A percentile compares a stretch with the other conserved stretches of the same genome.
Evolutionary conservation across 352 stramenopile genomes (phyloP).

Genomic region (Poterioochromonas sp.): DNA sequence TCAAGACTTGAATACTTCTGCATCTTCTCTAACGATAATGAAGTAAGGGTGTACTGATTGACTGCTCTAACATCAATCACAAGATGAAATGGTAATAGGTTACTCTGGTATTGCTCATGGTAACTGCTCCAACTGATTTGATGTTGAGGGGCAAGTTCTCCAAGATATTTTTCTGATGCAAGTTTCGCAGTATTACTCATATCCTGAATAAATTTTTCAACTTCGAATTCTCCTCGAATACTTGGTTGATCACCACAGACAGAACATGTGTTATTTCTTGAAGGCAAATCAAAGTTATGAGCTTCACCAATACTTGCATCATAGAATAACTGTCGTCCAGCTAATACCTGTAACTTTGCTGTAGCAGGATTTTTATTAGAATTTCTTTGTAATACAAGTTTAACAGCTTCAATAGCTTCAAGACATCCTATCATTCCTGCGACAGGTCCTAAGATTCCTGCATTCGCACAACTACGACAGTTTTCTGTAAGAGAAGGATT

Average conservation of each 20-base stretch:
- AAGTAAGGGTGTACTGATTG: no score
- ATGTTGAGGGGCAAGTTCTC: background rate
- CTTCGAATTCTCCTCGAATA: slow-evolving; percentile 56
- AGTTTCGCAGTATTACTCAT: background rate
- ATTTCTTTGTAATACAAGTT: slow-evolving; percentile 55
- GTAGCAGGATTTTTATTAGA: background rate
- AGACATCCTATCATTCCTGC: slow-evolving; percentile 74
- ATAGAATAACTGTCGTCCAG: slow-evolving; percentile 52
- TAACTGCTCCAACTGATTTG: background rate
- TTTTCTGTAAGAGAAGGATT: slow-evolving; percentile 54
- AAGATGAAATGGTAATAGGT: slow-evolving; percentile 29
- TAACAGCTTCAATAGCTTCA: slow-evolving; percentile 82
- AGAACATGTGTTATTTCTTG: slow-evolving; percentile 50
- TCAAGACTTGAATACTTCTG: no score
- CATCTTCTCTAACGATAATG: no score
- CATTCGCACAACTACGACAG: slow-evolving; percentile 77
- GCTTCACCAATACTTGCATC: slow-evolving; percentile 55
- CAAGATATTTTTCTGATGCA: background rate
- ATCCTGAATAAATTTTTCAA: slow-evolving; percentile 39
- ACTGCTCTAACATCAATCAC: slow-evolving; percentile 65
- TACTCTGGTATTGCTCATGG: background rate
- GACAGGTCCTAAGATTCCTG: slow-evolving; percentile 88
- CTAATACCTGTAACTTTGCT: background rate
- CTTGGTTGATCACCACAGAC: slow-evolving; percentile 52
- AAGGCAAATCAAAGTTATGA: slow-evolving; percentile 53